Evolutionary conservation across 352 stramenopile species (phyloP), one percentile per base, ranked within the genome.

Genomic region (Globisporangium sylvaticum): DNA sequence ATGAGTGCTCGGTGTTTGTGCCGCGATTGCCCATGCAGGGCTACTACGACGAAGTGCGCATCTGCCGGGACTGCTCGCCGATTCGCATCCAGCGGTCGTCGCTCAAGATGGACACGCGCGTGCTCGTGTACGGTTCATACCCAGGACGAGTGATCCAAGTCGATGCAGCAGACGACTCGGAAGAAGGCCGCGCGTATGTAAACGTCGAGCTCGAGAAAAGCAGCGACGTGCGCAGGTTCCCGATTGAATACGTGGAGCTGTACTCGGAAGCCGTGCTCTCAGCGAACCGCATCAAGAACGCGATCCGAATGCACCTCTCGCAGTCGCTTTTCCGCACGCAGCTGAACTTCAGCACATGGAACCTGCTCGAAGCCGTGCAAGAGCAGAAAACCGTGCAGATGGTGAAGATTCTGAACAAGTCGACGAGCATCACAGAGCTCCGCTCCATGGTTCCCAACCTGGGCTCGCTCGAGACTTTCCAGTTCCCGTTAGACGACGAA

Each of bases 291-390:
- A 95, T 95, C 65, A 95, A 95, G 65, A 89, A 78, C 53, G 77
- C 79, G 1, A 91, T 95, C 34, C 79, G 82, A 2, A 67, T 79
- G 31, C 83, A 95, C 58, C 69, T 95, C 18, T 83, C 87, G 31
- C 83, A 93, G 53, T 71, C 79, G n/a, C 72, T 95, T 2, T 91
- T 91, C 69, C 83, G 87, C 3, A 90, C 87, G 22, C 87, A 91
- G 53, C 79, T 95, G 37, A 91, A 95, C 50, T 95, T 95, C 58
- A 91, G 83, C 59, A 95, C 87, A 24, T 95, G 87, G 87, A 95
- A 91, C 63, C 64, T 92, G 37, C 66, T 95, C 15, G 87, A 95
- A 58, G 84, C 84, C 1, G 78, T 92, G 24, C 80, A 95, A 72
- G 87, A 95, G 65, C 87, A 95, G 55, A 82, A 87, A 53, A 93